Evolutionary conservation across 2,329 filamentous ascomycete species (phyloP), one percentile per base, ranked within the genome.

Genomic region (Penicillium paneum): DNA sequence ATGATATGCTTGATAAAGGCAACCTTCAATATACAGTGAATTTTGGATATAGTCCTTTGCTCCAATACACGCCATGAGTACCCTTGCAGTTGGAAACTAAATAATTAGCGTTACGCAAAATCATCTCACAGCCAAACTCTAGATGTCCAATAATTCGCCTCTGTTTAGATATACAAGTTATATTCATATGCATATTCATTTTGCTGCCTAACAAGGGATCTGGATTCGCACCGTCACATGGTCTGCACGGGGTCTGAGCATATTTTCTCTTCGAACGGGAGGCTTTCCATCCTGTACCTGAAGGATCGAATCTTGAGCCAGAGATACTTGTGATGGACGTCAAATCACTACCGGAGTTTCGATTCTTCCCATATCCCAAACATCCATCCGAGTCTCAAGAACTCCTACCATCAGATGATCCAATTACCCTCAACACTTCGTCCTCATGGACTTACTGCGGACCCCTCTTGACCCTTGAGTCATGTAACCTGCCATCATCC

Each of bases 361-460:
- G 56, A 39, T 36, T 65, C 39, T 46, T 64, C 1, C 54, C 62
- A n/a, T 63, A 62, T 31, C 36, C 44, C 13, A 19, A 21, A 15
- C 15, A 45, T 34, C 19, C 43, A n/a, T 8, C 38, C 35, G 38
- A 46, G 8, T 15, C 49, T 24, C 39, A 54, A 36, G 34, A 54
- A 36, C 36, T 48, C 28, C 29, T 43, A n/a, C n/a, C 46, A 48
- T 5, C 46, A 49, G 49, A 55, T n/a, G 31, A 52, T n/a, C 17
- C 51, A 13, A 51, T 61, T 24, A 60, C 57, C 6, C 46, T 65
- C 26, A 64, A 61, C 21, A 44, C 31, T 4, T 54, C 62, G n/a
- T 64, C 63, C 3, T 77, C 74, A 50, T 78, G 76, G 76, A 77
- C 74, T 52, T 77, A 78, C 64, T 76, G 73, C 55, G 76, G 76